Evolutionary conservation across 176 grass and related monocot species (phyloP).

Genomic region (Bonia amplexicaulis): DNA sequence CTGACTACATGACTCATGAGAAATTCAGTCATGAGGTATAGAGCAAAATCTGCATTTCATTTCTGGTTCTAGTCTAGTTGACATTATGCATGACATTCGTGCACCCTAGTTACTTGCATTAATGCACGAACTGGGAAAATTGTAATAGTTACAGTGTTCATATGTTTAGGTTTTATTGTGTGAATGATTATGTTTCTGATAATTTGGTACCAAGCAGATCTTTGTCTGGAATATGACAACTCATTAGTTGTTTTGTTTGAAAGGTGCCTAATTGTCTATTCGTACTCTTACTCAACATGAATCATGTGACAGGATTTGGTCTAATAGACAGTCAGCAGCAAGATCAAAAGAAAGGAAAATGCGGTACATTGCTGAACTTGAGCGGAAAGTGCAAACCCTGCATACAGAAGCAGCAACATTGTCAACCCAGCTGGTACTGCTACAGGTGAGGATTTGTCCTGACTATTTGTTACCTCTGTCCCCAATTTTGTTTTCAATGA

Average conservation of each 20-base stretch:
- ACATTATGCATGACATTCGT: neutral
- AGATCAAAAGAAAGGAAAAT: conserved; percentile 53
- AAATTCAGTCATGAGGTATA: neutral
- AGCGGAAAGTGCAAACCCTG: conserved; percentile 35
- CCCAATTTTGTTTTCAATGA: neutral
- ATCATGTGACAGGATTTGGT: conserved; percentile 31
- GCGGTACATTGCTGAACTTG: conserved; percentile 44
- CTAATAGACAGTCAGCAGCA: conserved; percentile 42
- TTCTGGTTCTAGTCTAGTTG: neutral
- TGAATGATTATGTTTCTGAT: neutral
- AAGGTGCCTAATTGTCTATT: neutral
- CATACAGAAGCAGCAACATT: conserved; percentile 40
- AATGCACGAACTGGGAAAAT: neutral
- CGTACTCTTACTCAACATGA: neutral
- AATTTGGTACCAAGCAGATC: neutral
- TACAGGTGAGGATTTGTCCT: conserved; percentile 13
- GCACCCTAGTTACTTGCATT: neutral
- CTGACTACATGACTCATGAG: neutral
- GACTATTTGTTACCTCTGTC: neutral
- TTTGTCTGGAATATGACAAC: neutral
- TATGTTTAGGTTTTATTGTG: neutral
- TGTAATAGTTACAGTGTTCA: neutral
- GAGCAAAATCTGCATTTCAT: neutral
- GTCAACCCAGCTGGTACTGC: conserved; percentile 28
- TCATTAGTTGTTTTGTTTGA: neutral